Evolutionary conservation across 106 monocot species (phyloP).

Genomic region (Platanthera zijinensis): DNA sequence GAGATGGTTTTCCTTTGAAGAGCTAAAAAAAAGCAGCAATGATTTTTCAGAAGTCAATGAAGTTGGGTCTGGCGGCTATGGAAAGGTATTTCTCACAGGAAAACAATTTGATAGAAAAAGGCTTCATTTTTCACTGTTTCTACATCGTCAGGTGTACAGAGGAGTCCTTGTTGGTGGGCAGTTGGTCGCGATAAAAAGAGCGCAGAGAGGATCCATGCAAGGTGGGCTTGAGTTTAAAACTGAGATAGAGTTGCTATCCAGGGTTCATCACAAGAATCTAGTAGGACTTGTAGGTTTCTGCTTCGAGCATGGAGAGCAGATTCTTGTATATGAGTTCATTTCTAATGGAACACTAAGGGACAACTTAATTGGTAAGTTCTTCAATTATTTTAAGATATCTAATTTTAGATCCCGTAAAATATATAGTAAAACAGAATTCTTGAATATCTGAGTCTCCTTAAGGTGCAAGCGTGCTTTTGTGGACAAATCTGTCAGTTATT

Average conservation of each 20-base stretch:
- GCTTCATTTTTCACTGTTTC: not conserved
- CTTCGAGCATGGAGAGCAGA: slow-evolving; percentile 62
- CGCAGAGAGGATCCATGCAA: slow-evolving; percentile 58
- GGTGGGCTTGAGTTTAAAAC: slow-evolving; percentile 84
- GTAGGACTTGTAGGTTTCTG: slow-evolving; percentile 77
- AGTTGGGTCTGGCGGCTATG: slow-evolving; percentile 60
- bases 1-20: slow-evolving; percentile 47
- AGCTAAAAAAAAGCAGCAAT: slow-evolving; percentile 38
- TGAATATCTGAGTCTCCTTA: too few relatives aligned
- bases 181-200: slow-evolving; percentile 70
- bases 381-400: not conserved
- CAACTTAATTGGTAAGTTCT: slow-evolving; percentile 39
- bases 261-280: slow-evolving; percentile 74
- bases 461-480: too few relatives aligned
- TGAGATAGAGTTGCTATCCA: slow-evolving; percentile 73
- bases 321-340: slow-evolving; percentile 76
- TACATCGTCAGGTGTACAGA: slow-evolving; percentile 51
- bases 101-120: not conserved
- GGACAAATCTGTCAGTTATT: too few relatives aligned
- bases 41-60: slow-evolving; percentile 39
- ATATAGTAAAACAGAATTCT: not conserved
- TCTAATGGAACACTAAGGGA: slow-evolving; percentile 70
- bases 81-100: slow-evolving; percentile 33
- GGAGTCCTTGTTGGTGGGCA: slow-evolving; percentile 51
- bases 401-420: not conserved